Percentiles rank a stretch among this genome's conserved stretches.
These are phyloP conservation scores for Phaeomoniella chlamydospora DNA, from an alignment of 2,329 filamentous ascomycete genomes.

Conservation along the genomic window DNA sequence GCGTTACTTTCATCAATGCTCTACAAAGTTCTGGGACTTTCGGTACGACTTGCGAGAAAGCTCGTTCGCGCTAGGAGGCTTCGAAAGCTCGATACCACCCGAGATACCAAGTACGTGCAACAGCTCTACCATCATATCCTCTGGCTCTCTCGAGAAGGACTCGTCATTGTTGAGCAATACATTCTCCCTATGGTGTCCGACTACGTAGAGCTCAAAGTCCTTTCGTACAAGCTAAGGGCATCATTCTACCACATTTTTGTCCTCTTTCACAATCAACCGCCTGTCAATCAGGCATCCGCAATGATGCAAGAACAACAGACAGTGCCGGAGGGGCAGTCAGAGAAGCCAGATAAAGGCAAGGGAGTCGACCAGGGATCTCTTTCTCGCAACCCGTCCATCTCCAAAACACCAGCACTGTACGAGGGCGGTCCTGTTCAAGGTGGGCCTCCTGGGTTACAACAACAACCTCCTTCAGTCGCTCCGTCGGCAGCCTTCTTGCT, in stretches of 20 bases:
- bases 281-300: slow-evolving; percentile 45
- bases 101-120: slow-evolving; percentile 57
- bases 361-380: slow-evolving; percentile 17
- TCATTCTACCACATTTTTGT: slow-evolving; percentile 97
- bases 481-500: slow-evolving; percentile 60
- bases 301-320: slow-evolving; percentile 3
- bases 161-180: slow-evolving; percentile 73
- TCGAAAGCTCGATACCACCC: slow-evolving; percentile 64
- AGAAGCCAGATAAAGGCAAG: slow-evolving; percentile 2
- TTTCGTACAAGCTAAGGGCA: slow-evolving; percentile 81
- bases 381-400: slow-evolving; percentile 23
- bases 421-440: slow-evolving; percentile 42
- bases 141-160: slow-evolving; percentile 85
- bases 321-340: neutral
- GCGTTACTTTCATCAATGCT: slow-evolving; percentile 67
- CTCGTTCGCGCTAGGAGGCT: slow-evolving; percentile 72
- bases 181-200: slow-evolving; percentile 71
- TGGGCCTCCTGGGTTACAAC: slow-evolving; percentile 25
- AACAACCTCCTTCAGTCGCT: slow-evolving; percentile 12
- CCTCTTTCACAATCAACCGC: slow-evolving; percentile 82
- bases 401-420: slow-evolving; percentile 29
- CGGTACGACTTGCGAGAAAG: slow-evolving; percentile 72
- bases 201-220: slow-evolving; percentile 71
- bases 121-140: slow-evolving; percentile 83
- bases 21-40: slow-evolving; percentile 82